Base-by-base conservation (phyloP, 208 protist genomes). In the Leptomonas pyrrhocoris region DNA sequence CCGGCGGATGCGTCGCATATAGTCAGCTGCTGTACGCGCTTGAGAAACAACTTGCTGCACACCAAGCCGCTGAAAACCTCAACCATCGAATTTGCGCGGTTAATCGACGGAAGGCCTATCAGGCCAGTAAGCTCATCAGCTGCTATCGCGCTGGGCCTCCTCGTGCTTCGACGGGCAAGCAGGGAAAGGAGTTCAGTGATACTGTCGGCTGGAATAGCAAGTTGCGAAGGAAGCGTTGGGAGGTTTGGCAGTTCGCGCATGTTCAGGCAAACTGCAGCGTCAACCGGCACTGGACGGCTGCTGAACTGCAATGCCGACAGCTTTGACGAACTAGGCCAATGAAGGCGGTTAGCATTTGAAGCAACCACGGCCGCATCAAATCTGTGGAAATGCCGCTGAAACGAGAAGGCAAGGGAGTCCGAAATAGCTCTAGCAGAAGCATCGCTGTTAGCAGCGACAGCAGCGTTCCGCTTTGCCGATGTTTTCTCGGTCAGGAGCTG, bases 321-420 rank as follows among this genome's bases (percentile, higher is more conserved):
- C 31, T 45, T 40, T 18, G 74, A 58, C 30, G 66, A 34, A 2
- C 13, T 55, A 45, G 79, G 81, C 81, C 84, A 93, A 21, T 75
- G 58, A 5, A 38, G 28, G 25, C 81, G 81, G 61, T 90, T 92
- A 11, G 57, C 62, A 18, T 77, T 83, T 21, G 89, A 94, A 34
- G 75, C 72, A 28, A 94, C 85, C 27, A 90, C 43, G 28, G 74
- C 74, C 6, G 82, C 54, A 38, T 77, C 85, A 50, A 94, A 94
- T 31, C 56, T 53, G 11, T 70, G 64, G 18, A 72, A 74, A 13
- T 25, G 68, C 2, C 66, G 66, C 27, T 73, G 60, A 48, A 85
- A 60, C 21, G 54, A 19, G 2, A 38, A 18, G 0, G 71, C 61
- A 11, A 94, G 36, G 2, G 63, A 28, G 6, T 11, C 56, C 0